A percentile compares a stretch with the other conserved stretches of the same genome.
phyloP scores from a whole-genome alignment of 176 grass and related monocot species.

The Eleusine indica region DNA sequence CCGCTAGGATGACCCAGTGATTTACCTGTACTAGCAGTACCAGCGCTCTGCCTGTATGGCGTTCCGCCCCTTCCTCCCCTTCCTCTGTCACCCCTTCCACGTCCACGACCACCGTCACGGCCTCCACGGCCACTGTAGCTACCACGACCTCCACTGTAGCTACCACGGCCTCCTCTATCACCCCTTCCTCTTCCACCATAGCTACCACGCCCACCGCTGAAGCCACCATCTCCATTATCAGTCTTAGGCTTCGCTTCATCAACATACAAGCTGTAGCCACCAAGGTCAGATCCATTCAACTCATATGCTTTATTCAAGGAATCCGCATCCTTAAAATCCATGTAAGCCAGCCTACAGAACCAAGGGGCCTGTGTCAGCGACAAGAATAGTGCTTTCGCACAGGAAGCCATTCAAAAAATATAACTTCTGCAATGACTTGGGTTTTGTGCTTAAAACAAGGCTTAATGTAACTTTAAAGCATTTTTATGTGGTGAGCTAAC shows the following conservation, averaged over 20 bases:
- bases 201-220: slow-evolving; percentile 33
- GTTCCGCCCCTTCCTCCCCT: slow-evolving; percentile 40
- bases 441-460: not conserved
- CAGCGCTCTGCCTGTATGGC: slow-evolving; percentile 39
- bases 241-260: slow-evolving; percentile 59
- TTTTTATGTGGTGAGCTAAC: slow-evolving; percentile 28
- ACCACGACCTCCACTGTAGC: slow-evolving; percentile 35
- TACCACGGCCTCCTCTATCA: not conserved
- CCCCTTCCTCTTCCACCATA: slow-evolving; percentile 33
- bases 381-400: not conserved
- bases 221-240: slow-evolving; percentile 48
- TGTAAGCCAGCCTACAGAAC: slow-evolving; percentile 65
- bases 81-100: slow-evolving; percentile 24
- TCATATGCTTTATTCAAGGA: slow-evolving; percentile 59
- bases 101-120: slow-evolving; percentile 33
- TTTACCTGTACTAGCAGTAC: slow-evolving; percentile 60
- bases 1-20: not conserved
- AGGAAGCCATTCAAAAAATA: not conserved
- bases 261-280: slow-evolving; percentile 52
- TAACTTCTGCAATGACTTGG: no score
- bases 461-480: not conserved
- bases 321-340: slow-evolving; percentile 59
- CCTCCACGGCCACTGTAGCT: slow-evolving; percentile 37
- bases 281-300: slow-evolving; percentile 60
- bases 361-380: not conserved